Evolutionary conservation across 2,329 filamentous ascomycete species (phyloP).

Genomic region (Xylariales sp.): DNA sequence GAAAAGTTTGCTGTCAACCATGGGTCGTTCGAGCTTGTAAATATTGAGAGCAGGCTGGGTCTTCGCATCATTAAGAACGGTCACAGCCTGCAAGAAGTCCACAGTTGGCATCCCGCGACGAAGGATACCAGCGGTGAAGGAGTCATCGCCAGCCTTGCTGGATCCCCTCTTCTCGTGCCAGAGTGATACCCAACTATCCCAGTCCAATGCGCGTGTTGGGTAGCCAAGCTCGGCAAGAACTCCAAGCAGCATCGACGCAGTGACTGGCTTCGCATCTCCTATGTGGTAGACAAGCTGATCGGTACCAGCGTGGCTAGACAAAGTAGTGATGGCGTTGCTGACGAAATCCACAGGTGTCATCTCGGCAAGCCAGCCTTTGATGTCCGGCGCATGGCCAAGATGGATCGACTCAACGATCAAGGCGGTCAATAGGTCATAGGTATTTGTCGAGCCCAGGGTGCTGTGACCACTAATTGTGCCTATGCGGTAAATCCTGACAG

Average conservation of each 20-base stretch:
- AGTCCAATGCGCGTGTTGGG: conserved; percentile 59
- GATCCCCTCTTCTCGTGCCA: conserved; percentile 68
- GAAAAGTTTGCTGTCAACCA: conserved; percentile 65
- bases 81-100: conserved; percentile 65
- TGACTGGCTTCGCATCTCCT: conserved; percentile 66
- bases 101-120: conserved; percentile 75
- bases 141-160: conserved; percentile 61
- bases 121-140: conserved; percentile 74
- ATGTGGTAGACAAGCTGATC: conserved; percentile 68
- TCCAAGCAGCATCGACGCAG: conserved; percentile 62
- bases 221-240: conserved; percentile 65
- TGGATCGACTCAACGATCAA: conserved; percentile 73
- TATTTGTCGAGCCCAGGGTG: conserved; percentile 67
- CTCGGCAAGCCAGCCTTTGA: conserved; percentile 72
- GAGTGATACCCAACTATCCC: conserved; percentile 68
- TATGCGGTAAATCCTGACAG: conserved; percentile 65
- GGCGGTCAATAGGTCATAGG: conserved; percentile 73
- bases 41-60: conserved; percentile 55
- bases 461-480: conserved; percentile 79
- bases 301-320: conserved; percentile 58
- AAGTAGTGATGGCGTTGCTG: conserved; percentile 65
- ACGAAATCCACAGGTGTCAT: conserved; percentile 85
- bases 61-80: conserved; percentile 66
- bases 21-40: conserved; percentile 56
- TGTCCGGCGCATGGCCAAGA: conserved; percentile 64